Percentiles rank a stretch among this genome's conserved stretches.
Evolutionary conservation across 2,329 filamentous ascomycete genomes (phyloP).

Genomic region (Berkeleyomyces basicola): DNA sequence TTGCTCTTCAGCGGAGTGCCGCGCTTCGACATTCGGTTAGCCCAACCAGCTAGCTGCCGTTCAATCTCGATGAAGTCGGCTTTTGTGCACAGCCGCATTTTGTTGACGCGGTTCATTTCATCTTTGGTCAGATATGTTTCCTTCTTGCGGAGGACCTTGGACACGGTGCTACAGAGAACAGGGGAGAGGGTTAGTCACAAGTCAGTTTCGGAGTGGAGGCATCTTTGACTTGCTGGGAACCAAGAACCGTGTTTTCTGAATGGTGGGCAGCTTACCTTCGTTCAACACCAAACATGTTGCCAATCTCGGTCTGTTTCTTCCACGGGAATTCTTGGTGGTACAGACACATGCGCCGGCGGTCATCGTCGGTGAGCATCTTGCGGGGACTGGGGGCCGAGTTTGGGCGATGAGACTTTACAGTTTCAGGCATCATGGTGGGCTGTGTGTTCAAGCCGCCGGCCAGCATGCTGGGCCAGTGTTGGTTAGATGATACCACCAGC

Average conservation of each 20-base stretch:
- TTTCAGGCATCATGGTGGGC: background rate
- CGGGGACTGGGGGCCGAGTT: constrained; percentile 45
- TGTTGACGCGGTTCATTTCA: constrained; percentile 43
- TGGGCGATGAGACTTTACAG: constrained; percentile 18
- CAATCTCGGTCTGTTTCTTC: constrained; percentile 92
- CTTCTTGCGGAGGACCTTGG: constrained; percentile 85
- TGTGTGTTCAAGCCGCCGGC: constrained; percentile 22
- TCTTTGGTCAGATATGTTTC: constrained; percentile 81
- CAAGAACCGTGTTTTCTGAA: too few relatives aligned
- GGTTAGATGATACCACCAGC: constrained; percentile 43
- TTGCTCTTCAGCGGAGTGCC: constrained; percentile 59
- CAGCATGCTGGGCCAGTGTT: constrained; percentile 67
- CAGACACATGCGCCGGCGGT: constrained; percentile 82
- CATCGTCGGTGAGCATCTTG: constrained; percentile 79
- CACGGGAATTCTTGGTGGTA: constrained; percentile 82
- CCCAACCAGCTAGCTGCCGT: constrained; percentile 74
- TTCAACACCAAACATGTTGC: constrained; percentile 87
- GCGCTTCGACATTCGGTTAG: constrained; percentile 61
- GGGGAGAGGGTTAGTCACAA: background rate
- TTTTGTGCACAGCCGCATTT: constrained; percentile 32
- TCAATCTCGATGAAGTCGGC: constrained; percentile 83
- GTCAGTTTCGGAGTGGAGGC: background rate
- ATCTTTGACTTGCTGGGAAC: too few relatives aligned
- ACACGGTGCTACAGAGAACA: constrained; percentile 60
- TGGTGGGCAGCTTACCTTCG: constrained; percentile 53